These are phyloP conservation scores for Nitzschia putrida DNA, from an alignment of 108 stramenopile species.

Conservation along the genomic window DNA sequence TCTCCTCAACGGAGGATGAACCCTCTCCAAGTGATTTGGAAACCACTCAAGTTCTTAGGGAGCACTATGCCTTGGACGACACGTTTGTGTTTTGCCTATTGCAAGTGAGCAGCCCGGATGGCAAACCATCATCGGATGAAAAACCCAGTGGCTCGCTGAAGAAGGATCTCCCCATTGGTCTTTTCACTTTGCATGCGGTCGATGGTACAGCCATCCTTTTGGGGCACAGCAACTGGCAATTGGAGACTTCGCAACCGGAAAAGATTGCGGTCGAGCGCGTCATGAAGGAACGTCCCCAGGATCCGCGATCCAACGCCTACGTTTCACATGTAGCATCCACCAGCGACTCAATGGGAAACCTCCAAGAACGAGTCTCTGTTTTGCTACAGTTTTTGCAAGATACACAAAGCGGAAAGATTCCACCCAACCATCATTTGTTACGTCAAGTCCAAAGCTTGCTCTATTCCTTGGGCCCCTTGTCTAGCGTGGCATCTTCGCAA, in stretches of 20 bases:
- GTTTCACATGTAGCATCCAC: conserved; percentile 28
- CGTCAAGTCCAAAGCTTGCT: conserved; percentile 37
- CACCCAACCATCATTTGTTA: conserved; percentile 20
- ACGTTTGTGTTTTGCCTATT: conserved; percentile 43
- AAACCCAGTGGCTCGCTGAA: conserved; percentile 14
- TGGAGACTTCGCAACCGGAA: conserved; percentile 75
- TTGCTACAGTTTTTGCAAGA: conserved; percentile 54
- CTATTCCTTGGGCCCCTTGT: conserved; percentile 31
- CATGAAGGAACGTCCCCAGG: conserved; percentile 52
- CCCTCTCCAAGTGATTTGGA: conserved; percentile 59
- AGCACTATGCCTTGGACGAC: conserved; percentile 35
- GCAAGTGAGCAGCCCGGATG: conserved; percentile 24
- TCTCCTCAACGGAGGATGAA: conserved; percentile 23
- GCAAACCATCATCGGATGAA: conserved; percentile 1
- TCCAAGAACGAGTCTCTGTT: conserved; percentile 62
- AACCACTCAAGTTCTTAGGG: conserved; percentile 43
- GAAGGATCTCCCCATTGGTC: conserved; percentile 54
- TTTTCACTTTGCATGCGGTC: conserved; percentile 50
- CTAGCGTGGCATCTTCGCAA: conserved; percentile 18
- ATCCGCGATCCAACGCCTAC: conserved; percentile 21
- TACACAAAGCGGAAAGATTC: conserved; percentile 23
- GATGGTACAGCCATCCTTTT: conserved; percentile 45
- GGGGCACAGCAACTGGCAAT: conserved; percentile 54
- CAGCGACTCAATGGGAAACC: conserved; percentile 43
- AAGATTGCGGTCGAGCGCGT: conserved; percentile 80